phyloP scores from a whole-genome alignment of 805 yeast genomes.

The Candida golubevii region DNA sequence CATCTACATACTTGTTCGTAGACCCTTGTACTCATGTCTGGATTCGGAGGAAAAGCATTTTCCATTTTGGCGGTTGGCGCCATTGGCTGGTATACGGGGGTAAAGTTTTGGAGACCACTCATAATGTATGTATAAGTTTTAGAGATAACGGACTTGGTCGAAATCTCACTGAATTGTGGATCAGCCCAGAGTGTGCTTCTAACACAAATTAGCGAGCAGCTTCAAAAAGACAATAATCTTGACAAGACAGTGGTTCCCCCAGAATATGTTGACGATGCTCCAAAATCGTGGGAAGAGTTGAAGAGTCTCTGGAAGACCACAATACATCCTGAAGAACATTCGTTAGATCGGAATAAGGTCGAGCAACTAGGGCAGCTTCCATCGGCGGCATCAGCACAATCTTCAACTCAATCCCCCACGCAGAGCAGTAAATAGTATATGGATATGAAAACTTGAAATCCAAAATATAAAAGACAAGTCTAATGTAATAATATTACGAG shows the following conservation, averaged over 20 bases:
- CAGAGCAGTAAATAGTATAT: too few relatives aligned
- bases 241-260: conserved; percentile 58
- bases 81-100: conserved; percentile 45
- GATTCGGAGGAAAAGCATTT: conserved; percentile 23
- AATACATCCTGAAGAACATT: conserved; percentile 25
- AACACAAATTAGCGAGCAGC: conserved; percentile 44
- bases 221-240: conserved; percentile 61
- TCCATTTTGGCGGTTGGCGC: conserved; percentile 23
- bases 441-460: too few relatives aligned
- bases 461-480: too few relatives aligned
- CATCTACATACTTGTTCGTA: too few relatives aligned
- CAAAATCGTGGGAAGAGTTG: conserved; percentile 37
- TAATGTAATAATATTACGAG: too few relatives aligned
- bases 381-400: too few relatives aligned
- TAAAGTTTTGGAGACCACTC: conserved; percentile 70
- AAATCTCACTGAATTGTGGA: neutral
- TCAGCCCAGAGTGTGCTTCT: neutral
- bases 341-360: conserved; percentile 2
- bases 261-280: conserved; percentile 31
- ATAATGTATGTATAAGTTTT: conserved; percentile 47
- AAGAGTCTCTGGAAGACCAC: conserved; percentile 27
- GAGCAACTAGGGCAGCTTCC: neutral
- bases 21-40: conserved; percentile 13
- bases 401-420: too few relatives aligned
- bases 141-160: too few relatives aligned